These are phyloP conservation scores for Ganoderma multipileum DNA, from an alignment of 1,284 basidiomycete species.

Conservation along the genomic window DNA sequence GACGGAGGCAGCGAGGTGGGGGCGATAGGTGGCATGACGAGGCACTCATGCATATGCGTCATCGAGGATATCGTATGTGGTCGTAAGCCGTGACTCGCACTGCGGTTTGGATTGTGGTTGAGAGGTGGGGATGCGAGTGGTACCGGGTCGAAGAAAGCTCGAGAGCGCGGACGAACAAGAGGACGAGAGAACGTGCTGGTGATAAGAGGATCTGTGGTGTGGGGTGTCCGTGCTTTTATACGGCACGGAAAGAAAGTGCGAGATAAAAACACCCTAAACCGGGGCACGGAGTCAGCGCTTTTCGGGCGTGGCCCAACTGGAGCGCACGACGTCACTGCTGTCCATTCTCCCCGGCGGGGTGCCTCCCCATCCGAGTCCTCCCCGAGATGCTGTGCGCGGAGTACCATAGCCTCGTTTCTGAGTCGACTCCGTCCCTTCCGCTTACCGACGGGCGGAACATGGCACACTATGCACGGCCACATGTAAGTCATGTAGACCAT, in stretches of 20 bases:
- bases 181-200: background rate
- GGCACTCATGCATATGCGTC: constrained; percentile 12
- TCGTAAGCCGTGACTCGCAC: constrained; percentile 3
- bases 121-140: background rate
- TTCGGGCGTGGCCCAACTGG: constrained; percentile 1
- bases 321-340: constrained; percentile 7
- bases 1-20: background rate
- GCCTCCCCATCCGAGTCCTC: background rate
- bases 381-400: background rate
- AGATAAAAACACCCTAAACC: background rate
- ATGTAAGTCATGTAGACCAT: background rate
- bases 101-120: background rate
- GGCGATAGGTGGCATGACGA: background rate
- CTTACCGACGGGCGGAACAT: background rate
- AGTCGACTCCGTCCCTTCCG: background rate
- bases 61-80: constrained; percentile 14
- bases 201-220: background rate
- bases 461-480: background rate
- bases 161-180: background rate
- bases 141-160: background rate
- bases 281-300: background rate
- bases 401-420: background rate
- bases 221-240: background rate
- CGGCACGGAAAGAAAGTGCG: background rate
- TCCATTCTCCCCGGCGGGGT: background rate